phyloP scores from a whole-genome alignment of 257 asterid species.

The Scutellaria baicalensis region DNA sequence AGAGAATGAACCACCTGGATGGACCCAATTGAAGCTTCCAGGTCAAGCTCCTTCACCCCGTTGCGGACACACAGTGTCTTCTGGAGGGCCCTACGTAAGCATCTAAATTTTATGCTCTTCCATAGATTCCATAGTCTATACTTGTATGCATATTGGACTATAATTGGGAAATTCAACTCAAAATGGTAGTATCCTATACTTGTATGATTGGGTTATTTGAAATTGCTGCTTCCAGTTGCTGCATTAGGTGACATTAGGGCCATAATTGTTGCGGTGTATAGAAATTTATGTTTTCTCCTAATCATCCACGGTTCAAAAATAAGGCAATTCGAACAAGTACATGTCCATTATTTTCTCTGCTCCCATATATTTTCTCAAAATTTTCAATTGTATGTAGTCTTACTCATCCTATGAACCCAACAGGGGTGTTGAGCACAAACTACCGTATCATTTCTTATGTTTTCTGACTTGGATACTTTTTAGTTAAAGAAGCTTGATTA shows the following conservation, averaged over 20 bases:
- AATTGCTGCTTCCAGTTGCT: not conserved
- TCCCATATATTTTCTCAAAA: not conserved
- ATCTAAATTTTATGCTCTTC: conserved; percentile 10
- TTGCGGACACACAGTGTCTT: conserved; percentile 94
- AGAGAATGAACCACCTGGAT: conserved; percentile 95
- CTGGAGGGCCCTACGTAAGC: conserved; percentile 87
- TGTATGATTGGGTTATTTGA: not conserved
- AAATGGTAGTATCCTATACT: not conserved
- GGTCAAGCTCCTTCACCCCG: conserved; percentile 98
- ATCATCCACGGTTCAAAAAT: not conserved
- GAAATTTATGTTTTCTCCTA: not conserved
- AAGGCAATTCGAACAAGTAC: not conserved
- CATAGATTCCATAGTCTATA: not conserved
- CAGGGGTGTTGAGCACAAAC: not conserved
- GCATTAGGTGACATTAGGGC: not conserved
- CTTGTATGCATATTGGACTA: not conserved
- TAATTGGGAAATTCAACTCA: not conserved
- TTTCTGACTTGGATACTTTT: not conserved
- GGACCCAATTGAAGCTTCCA: conserved; percentile 99
- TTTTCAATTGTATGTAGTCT: not conserved
- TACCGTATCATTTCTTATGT: not conserved
- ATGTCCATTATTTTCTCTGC: not conserved
- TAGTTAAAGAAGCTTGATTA: not conserved
- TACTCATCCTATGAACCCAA: not conserved
- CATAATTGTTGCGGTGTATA: not conserved